phyloP scores from a whole-genome alignment of 306 rosid species.

The Citrullus colocynthis region DNA sequence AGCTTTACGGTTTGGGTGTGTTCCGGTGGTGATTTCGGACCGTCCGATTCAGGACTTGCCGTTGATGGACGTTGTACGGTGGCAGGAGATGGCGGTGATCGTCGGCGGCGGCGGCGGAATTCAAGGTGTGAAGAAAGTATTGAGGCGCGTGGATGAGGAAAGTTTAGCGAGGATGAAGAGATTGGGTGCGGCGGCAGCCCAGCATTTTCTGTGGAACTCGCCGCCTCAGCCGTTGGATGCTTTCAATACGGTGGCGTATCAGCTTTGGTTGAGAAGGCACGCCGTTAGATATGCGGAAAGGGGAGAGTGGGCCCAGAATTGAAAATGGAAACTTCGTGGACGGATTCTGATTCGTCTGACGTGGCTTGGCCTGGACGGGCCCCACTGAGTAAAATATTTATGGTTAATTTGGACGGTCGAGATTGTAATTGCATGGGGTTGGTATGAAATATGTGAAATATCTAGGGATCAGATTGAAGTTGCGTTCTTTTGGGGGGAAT shows the following conservation, averaged over 20 bases:
- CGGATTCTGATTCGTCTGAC: not conserved
- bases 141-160: conserved; percentile 20
- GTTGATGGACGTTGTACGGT: conserved; percentile 57
- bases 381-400: not conserved
- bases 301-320: conserved; percentile 6
- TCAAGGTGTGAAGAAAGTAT: conserved; percentile 15
- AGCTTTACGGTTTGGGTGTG: conserved; percentile 47
- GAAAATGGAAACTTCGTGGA: not conserved
- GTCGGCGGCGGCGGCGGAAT: conserved; percentile 13
- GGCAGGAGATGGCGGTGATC: conserved; percentile 51
- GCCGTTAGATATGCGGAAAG: conserved; percentile 34
- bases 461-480: not conserved
- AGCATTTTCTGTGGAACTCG: conserved; percentile 54
- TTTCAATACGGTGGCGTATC: conserved; percentile 54
- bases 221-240: conserved; percentile 46
- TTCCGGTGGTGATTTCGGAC: conserved; percentile 43
- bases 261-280: conserved; percentile 69
- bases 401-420: not conserved
- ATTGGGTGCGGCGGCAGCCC: conserved; percentile 36
- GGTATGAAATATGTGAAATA: not conserved
- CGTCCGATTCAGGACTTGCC: conserved; percentile 43
- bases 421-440: not conserved
- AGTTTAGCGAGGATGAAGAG: conserved; percentile 14
- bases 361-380: not conserved
- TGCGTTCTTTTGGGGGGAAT: not conserved